A percentile compares a stretch with the other conserved stretches of the same genome.
Evolutionary conservation across 306 rosid species (phyloP).

Genomic region (Sindora glabra): DNA sequence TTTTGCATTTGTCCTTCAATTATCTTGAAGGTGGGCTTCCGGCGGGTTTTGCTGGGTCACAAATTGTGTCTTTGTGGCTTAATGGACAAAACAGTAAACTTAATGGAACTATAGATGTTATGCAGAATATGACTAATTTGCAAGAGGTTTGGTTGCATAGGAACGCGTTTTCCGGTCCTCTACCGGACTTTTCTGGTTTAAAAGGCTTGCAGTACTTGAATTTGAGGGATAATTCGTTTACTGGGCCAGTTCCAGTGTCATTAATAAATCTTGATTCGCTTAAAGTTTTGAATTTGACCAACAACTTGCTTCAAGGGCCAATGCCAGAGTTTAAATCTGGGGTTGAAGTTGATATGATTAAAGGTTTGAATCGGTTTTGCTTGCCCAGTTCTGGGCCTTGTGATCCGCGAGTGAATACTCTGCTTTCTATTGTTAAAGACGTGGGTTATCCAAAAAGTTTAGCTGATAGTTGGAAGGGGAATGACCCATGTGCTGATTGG

Average conservation of each 20-base stretch:
- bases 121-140: constrained; percentile 64
- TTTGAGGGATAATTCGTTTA: constrained; percentile 66
- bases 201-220: constrained; percentile 39
- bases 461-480: constrained; percentile 70
- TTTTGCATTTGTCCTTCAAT: constrained; percentile 69
- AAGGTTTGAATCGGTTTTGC: constrained; percentile 64
- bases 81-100: constrained; percentile 65
- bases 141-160: constrained; percentile 72
- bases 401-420: constrained; percentile 42
- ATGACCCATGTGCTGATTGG: constrained; percentile 73
- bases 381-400: constrained; percentile 48
- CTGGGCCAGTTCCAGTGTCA: constrained; percentile 66
- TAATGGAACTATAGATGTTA: constrained; percentile 40
- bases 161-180: constrained; percentile 58
- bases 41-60: constrained; percentile 32
- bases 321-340: constrained; percentile 45
- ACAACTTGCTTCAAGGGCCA: constrained; percentile 66
- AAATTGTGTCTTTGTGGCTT: constrained; percentile 66
- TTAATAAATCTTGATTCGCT: constrained; percentile 44
- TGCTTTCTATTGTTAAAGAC: constrained; percentile 43
- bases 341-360: constrained; percentile 48
- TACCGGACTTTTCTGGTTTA: constrained; percentile 60
- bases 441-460: constrained; percentile 67
- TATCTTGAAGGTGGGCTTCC: constrained; percentile 57
- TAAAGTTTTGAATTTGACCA: constrained; percentile 60